phyloP scores from a whole-genome alignment of 2,329 filamentous ascomycete species.

The Ascochyta lentis region DNA sequence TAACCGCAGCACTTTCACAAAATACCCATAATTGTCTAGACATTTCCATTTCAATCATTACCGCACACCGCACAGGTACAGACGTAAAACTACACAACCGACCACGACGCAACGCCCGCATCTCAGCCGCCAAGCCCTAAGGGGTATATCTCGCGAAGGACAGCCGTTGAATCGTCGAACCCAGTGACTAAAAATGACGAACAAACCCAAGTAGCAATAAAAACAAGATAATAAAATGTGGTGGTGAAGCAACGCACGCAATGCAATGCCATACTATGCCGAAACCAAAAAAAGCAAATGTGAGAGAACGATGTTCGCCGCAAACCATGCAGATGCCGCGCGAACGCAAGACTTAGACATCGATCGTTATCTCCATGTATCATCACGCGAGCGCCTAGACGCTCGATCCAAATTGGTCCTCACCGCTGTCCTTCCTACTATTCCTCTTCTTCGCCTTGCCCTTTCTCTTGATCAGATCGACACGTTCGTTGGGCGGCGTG shows the following conservation, averaged over 20 bases:
- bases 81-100: conserved; percentile 9
- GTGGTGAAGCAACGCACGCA: conserved; percentile 2
- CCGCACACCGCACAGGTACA: not conserved
- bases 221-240: no score
- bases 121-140: conserved; percentile 20
- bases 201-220: not conserved
- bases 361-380: not conserved
- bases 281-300: no score
- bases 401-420: conserved; percentile 40
- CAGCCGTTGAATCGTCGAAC: conserved; percentile 4
- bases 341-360: conserved; percentile 1
- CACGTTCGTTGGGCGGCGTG: conserved; percentile 36
- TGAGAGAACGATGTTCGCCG: not conserved
- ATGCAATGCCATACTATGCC: conserved; percentile 3
- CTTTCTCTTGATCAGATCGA: conserved; percentile 34
- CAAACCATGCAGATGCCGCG: conserved; percentile 8
- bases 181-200: not conserved
- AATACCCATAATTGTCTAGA: no score
- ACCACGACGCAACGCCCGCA: conserved; percentile 10
- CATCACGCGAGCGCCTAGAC: conserved; percentile 12
- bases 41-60: no score
- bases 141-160: conserved; percentile 18
- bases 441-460: conserved; percentile 42
- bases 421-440: conserved; percentile 25
- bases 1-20: not conserved